Percentiles rank a stretch among this genome's conserved stretches.
phyloP scores from a whole-genome alignment of 164 flowering plant species.

The Magnolia changhungtana region DNA sequence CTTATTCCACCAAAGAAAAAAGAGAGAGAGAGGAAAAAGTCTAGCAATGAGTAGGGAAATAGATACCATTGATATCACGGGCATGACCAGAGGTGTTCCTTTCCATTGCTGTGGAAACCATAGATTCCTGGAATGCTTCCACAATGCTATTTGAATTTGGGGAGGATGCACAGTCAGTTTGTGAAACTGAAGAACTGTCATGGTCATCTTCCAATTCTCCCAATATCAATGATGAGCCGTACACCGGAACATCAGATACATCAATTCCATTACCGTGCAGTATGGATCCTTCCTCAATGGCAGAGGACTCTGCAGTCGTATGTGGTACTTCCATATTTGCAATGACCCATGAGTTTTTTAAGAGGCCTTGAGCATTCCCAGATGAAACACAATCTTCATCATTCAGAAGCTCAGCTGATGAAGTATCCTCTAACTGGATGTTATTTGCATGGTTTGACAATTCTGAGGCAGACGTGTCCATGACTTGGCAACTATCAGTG shows the following conservation, averaged over 20 bases:
- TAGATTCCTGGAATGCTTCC: conserved; percentile 35
- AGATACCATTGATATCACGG: conserved; percentile 45
- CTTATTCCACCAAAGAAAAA: background rate
- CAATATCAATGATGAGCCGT: conserved; percentile 27
- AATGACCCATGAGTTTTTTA: conserved; percentile 17
- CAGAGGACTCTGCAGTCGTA: conserved; percentile 21
- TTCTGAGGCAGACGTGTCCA: conserved; percentile 37
- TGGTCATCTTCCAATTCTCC: conserved; percentile 41
- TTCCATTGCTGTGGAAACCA: conserved; percentile 23
- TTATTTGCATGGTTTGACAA: conserved; percentile 22
- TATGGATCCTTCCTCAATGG: conserved; percentile 24
- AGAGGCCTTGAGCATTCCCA: conserved; percentile 34
- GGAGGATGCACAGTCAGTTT: conserved; percentile 25
- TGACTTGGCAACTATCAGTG: conserved; percentile 20
- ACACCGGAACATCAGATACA: conserved; percentile 25
- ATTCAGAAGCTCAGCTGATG: conserved; percentile 25
- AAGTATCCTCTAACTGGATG: conserved; percentile 23
- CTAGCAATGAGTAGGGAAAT: background rate
- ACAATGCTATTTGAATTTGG: conserved; percentile 22
- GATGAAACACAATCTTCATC: conserved; percentile 24
- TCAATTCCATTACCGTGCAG: conserved; percentile 21
- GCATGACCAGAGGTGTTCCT: conserved; percentile 27
- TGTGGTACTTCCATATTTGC: conserved; percentile 27
- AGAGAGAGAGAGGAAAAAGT: background rate
- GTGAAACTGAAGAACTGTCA: conserved; percentile 26